Evolutionary conservation across 371 early-diverging fungal species (phyloP).

Genomic region (Mucor sp.): DNA sequence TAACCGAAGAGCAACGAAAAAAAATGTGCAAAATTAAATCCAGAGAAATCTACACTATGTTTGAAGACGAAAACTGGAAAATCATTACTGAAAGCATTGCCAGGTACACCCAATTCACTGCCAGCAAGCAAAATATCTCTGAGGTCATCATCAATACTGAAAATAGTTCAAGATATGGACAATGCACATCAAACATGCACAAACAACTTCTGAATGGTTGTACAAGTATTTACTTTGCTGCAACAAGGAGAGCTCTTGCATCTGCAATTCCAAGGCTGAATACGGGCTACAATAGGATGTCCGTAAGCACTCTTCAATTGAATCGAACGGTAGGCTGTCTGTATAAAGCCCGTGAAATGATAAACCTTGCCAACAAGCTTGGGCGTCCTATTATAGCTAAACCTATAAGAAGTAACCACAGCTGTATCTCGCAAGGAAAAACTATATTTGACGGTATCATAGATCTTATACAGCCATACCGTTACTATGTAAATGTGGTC

Average conservation of each 20-base stretch:
- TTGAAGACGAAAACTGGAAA: neutral
- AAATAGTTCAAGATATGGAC: too few species aligned
- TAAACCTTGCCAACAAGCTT: neutral
- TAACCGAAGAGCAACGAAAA: neutral
- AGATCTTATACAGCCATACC: neutral
- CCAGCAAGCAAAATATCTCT: neutral
- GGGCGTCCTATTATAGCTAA: neutral
- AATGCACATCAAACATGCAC: too few species aligned
- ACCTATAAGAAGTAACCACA: neutral
- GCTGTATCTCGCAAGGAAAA: neutral
- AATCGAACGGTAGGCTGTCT: neutral
- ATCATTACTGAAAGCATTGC: neutral
- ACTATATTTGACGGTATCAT: neutral
- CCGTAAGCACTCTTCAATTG: neutral
- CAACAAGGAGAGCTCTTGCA: neutral
- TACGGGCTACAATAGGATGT: neutral
- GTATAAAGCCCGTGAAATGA: neutral
- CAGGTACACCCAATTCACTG: neutral
- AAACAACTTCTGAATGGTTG: too few species aligned
- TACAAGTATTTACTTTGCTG: neutral
- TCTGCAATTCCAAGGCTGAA: neutral
- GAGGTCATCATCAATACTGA: neutral
- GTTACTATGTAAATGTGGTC: neutral
- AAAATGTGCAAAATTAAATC: neutral
- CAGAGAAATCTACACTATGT: neutral